These are phyloP conservation scores for Ceratobasidium sp. DNA, from an alignment of 1,284 basidiomycete species.

Conservation along the genomic window DNA sequence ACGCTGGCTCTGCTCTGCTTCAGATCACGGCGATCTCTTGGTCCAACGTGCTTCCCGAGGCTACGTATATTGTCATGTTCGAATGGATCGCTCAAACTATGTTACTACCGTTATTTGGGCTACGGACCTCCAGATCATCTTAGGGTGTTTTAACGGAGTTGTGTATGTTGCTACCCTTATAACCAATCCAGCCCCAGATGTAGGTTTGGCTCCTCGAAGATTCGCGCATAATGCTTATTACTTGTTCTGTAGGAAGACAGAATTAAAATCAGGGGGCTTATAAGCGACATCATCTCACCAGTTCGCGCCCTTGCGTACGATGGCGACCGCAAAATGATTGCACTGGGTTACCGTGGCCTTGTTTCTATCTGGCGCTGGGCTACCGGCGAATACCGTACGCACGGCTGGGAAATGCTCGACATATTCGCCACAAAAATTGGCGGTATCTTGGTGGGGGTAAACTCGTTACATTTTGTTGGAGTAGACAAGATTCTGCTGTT, in stretches of 20 bases:
- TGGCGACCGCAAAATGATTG: neutral
- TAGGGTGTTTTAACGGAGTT: neutral
- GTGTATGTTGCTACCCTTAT: neutral
- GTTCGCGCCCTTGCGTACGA: neutral
- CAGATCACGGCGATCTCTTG: neutral
- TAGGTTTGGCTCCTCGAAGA: neutral
- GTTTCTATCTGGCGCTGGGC: neutral
- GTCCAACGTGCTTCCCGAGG: neutral
- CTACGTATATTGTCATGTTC: neutral
- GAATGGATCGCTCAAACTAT: neutral
- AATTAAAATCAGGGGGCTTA: neutral
- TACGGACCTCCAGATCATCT: neutral
- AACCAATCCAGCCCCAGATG: neutral
- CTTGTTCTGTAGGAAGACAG: neutral
- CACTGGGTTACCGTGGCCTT: neutral
- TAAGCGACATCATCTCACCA: neutral
- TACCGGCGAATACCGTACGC: neutral
- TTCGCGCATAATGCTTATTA: neutral
- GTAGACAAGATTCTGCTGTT: neutral
- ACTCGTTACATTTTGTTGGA: neutral
- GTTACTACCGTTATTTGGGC: neutral
- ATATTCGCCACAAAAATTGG: neutral
- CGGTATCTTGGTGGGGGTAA: neutral
- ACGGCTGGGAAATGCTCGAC: neutral
- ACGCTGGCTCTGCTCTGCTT: neutral